phyloP scores from a whole-genome alignment of 805 yeast genomes.

The Starmerella apis region DNA sequence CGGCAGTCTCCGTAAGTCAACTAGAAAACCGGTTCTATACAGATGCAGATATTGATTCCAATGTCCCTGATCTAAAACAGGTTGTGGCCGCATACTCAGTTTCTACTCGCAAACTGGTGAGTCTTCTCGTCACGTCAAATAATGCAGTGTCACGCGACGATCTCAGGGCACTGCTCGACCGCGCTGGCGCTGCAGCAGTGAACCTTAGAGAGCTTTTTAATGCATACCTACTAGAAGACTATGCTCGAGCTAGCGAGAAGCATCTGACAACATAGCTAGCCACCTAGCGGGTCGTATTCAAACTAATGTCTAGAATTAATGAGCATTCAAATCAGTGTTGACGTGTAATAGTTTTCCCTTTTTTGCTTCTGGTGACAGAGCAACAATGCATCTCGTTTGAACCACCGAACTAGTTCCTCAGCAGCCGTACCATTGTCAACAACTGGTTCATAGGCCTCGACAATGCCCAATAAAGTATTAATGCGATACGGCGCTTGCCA shows the following conservation, averaged over 20 bases:
- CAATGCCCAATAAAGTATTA: slow-evolving; percentile 4
- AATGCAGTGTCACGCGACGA: slow-evolving; percentile 14
- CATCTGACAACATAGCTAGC: not conserved
- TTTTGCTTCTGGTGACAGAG: slow-evolving; percentile 9
- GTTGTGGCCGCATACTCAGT: slow-evolving; percentile 23
- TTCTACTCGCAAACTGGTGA: slow-evolving; percentile 19
- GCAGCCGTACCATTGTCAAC: not conserved
- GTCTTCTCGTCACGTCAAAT: slow-evolving; percentile 21
- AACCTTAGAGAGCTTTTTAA: slow-evolving; percentile 22
- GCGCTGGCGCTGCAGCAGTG: slow-evolving; percentile 21
- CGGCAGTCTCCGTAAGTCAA: slow-evolving; percentile 32
- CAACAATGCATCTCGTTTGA: slow-evolving; percentile 9
- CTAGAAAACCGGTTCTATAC: slow-evolving; percentile 13
- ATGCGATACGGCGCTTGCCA: slow-evolving; percentile 15
- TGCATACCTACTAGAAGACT: slow-evolving; percentile 25
- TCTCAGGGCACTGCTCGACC: slow-evolving; percentile 17
- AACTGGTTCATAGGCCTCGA: not conserved
- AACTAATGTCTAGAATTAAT: not conserved
- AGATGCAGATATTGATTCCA: slow-evolving; percentile 17
- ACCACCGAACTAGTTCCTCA: slow-evolving; percentile 6
- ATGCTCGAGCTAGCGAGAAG: slow-evolving; percentile 9
- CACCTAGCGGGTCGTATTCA: too few relatives aligned
- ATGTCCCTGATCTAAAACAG: slow-evolving; percentile 13
- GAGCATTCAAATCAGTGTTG: not conserved
- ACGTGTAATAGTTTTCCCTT: not conserved